These are phyloP conservation scores for Dendrobium chrysotoxum DNA, from an alignment of 106 monocot genomes.

Conservation along the genomic window DNA sequence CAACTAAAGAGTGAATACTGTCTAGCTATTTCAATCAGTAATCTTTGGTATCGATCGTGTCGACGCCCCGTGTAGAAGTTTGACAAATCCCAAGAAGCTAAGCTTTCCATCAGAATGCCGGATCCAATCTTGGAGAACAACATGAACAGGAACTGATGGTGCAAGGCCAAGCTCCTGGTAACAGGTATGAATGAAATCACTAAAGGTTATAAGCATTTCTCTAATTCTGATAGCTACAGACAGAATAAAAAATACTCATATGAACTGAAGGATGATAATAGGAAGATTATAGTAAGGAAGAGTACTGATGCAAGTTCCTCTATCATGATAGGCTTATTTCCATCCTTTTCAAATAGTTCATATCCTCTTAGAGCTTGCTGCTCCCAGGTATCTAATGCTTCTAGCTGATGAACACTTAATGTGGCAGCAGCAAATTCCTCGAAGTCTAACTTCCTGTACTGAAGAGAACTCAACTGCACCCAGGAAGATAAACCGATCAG, in stretches of 20 bases:
- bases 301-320: slow-evolving; percentile 96
- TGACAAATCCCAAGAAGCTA: slow-evolving; percentile 61
- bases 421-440: slow-evolving; percentile 86
- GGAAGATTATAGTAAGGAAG: not conserved
- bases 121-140: slow-evolving; percentile 65
- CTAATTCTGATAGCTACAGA: not conserved
- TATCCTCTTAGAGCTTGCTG: slow-evolving; percentile 62
- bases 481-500: not conserved
- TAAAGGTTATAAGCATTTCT: not conserved
- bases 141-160: slow-evolving; percentile 51
- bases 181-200: not conserved
- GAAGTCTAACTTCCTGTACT: slow-evolving; percentile 76
- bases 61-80: slow-evolving; percentile 48
- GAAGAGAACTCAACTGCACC: slow-evolving; percentile 70
- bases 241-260: not conserved
- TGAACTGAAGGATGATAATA: not conserved
- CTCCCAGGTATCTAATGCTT: slow-evolving; percentile 76
- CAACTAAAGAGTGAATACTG: not conserved
- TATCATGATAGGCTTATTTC: slow-evolving; percentile 74
- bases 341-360: slow-evolving; percentile 78
- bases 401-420: slow-evolving; percentile 79
- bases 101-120: slow-evolving; percentile 62
- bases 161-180: slow-evolving; percentile 59
- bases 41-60: slow-evolving; percentile 33
- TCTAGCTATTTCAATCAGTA: not conserved